phyloP scores from a whole-genome alignment of 1,284 basidiomycete species.

The Cerioporus squamosus region DNA sequence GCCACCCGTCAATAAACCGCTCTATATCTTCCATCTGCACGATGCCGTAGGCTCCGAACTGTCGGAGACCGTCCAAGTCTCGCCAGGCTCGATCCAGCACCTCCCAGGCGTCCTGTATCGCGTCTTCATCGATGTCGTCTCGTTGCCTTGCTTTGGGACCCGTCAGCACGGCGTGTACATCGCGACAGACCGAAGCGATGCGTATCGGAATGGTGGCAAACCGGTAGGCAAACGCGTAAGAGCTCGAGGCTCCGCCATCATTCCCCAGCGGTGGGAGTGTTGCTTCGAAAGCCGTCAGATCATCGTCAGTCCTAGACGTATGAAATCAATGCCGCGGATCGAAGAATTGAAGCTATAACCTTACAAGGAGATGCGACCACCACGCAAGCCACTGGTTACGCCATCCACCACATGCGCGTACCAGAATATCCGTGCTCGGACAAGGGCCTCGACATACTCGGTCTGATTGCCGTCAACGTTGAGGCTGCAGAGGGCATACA shows the following conservation, averaged over 20 bases:
- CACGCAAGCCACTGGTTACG: conserved; percentile 76
- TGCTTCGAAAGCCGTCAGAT: conserved; percentile 69
- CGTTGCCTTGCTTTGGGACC: conserved; percentile 69
- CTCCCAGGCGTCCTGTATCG: conserved; percentile 77
- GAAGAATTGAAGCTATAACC: conserved; percentile 30
- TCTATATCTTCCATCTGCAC: conserved; percentile 62
- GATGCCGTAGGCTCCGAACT: conserved; percentile 40
- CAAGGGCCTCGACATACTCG: conserved; percentile 60
- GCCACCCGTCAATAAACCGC: conserved; percentile 70
- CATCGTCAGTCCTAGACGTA: conserved; percentile 60
- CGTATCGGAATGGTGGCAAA: conserved; percentile 70
- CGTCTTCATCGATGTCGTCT: conserved; percentile 61
- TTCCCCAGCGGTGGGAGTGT: conserved; percentile 53
- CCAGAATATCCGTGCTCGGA: conserved; percentile 84
- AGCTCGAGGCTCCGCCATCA: conserved; percentile 34
- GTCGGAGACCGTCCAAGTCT: conserved; percentile 71
- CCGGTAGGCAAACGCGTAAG: conserved; percentile 42
- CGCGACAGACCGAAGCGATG: conserved; percentile 72
- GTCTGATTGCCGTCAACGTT: conserved; percentile 56
- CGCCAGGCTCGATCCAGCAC: conserved; percentile 82
- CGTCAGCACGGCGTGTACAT: conserved; percentile 76
- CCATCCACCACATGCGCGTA: conserved; percentile 85
- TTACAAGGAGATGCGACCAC: conserved; percentile 77
- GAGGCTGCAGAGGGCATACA: conserved; percentile 70
- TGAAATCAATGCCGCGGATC: conserved; percentile 10